Base-by-base conservation (phyloP, 768 basidiomycete species). In the Basidioascus undulatus region DNA sequence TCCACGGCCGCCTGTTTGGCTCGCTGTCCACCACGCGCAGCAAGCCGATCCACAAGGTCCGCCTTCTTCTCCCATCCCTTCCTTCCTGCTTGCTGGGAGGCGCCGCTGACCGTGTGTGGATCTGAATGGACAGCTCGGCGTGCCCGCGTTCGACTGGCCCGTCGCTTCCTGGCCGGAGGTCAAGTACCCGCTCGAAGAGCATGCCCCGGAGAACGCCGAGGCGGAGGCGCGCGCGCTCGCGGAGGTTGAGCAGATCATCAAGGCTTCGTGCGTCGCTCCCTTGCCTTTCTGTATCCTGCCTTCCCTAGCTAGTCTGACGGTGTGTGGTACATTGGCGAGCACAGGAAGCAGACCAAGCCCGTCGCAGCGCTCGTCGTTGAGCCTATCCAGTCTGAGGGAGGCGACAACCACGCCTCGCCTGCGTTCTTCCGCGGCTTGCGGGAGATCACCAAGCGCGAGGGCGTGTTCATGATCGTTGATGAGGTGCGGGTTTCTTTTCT, bases 81-180 rank as follows among this genome's bases (percentile, higher is more conserved):
- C 8, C 28, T 5, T 36, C 19, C 18, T 21, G 10, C 4, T 10
- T 21, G 13, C 30, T 11, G 10, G 26, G 9, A 1, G 3, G 12
- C 13, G 9, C 4, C n/a, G 15, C n/a, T 15, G 5, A n/a, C 20
- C n/a, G 25, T 25, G 20, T 2, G 12, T 12, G 6, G 4, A 18
- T 9, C 30, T 37, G 10, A 25, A n/a, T 15, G 0, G n/a, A 1
- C 39, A 56, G 51, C 41, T 62, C 43, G 62, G 61, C 41, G 54
- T 64, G 9, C 62, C 62, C 6, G 57, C 62, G 0, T 62, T 62
- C 49, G 59, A 62, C 48, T 64, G 61, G 62, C 62, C 62, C 0
- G 50, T 45, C n/a, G 57, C 54, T 1, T 43, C 56, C 12, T 64
- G 57, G 53, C 62, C 62, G 1, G 40, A 55, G 15, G 40, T 61